Evolutionary conservation across 495 filamentous ascomycete species (phyloP), one percentile per base, ranked within the genome.

Genomic region (Rhizodiscina lignyota): DNA sequence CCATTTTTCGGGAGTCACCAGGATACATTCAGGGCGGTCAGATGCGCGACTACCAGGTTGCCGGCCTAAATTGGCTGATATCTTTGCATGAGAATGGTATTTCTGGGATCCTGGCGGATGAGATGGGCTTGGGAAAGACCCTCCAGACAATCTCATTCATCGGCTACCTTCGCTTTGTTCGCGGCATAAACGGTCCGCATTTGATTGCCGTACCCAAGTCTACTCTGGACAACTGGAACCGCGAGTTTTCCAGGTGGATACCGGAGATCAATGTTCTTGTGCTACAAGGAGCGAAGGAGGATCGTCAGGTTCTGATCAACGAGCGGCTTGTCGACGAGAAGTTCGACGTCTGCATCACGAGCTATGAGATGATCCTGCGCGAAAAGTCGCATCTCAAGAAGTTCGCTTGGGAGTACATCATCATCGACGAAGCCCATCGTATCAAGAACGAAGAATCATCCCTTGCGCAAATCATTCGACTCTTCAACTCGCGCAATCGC

Each of bases 401-500:
- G 55, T 91, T 96, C 50, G 84, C 91, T 0, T 99, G 91, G 91
- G 89, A 99, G 53, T 99, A 99, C 53, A 96, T 99, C 56, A 94
- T 99, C 53, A 93, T 99, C 36, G 91, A 99, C 49, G 91, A 99
- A 52, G 91, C 91, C 3, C 91, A 99, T 53, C 83, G 91, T 16
- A 96, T 99, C 63, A 99, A 99, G 61, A 99, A 99, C 55, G 91
- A 99, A 54, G 83, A 94, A 54, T 99, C 91, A 0, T 91, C 91
- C 2, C 65, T 99, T 3, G 84, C 91, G 1, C 89, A 99, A 47
- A 91, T 96, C 37, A 94, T 99, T 41, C 83, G 91, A 38, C 61
- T 96, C 20, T 96, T 99, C 66, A 85, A 87, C 58, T 99, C 91
- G 5, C 68, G 91, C 44, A 96, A 96, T 50, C 77, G 91, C 17